These are phyloP conservation scores for Golubevia pallescens DNA, from an alignment of 1,284 basidiomycete genomes.

Conservation along the genomic window DNA sequence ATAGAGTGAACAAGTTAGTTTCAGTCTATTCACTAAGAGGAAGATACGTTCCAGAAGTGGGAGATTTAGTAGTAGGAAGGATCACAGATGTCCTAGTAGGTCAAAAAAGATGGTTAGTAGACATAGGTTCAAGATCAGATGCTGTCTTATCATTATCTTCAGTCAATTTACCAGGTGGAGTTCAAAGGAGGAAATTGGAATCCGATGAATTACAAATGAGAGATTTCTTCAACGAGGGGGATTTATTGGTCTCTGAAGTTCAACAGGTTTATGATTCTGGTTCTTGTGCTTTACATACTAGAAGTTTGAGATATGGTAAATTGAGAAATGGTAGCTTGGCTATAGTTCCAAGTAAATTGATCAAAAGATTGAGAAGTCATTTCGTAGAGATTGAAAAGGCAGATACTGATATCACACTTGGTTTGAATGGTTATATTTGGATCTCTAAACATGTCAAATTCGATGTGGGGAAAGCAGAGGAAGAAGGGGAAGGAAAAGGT, in stretches of 20 bases:
- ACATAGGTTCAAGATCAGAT: constrained; percentile 46
- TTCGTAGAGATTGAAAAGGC: constrained; percentile 34
- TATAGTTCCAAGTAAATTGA: constrained; percentile 28
- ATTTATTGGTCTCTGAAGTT: constrained; percentile 59
- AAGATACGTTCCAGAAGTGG: constrained; percentile 56
- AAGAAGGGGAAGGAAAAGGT: constrained; percentile 9
- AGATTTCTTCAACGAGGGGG: constrained; percentile 58
- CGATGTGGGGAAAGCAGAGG: constrained; percentile 20
- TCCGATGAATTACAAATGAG: constrained; percentile 64
- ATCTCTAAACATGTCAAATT: constrained; percentile 26
- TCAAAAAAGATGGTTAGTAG: constrained; percentile 54
- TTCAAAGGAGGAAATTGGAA: constrained; percentile 58
- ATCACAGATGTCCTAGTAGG: constrained; percentile 47
- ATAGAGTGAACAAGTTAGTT: constrained; percentile 53
- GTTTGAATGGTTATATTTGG: constrained; percentile 61
- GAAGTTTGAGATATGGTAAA: constrained; percentile 59
- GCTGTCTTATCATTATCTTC: constrained; percentile 47
- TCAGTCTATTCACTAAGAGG: constrained; percentile 44
- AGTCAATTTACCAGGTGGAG: constrained; percentile 58
- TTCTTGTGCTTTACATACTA: constrained; percentile 48
- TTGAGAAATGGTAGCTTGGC: constrained; percentile 53
- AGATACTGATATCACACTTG: constrained; percentile 43
- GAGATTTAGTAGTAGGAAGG: constrained; percentile 58
- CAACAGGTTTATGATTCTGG: constrained; percentile 54
- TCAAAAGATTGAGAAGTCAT: constrained; percentile 53